These are phyloP conservation scores for Groenewaldozyma tartarivorans DNA, from an alignment of 805 yeast species.

Conservation along the genomic window DNA sequence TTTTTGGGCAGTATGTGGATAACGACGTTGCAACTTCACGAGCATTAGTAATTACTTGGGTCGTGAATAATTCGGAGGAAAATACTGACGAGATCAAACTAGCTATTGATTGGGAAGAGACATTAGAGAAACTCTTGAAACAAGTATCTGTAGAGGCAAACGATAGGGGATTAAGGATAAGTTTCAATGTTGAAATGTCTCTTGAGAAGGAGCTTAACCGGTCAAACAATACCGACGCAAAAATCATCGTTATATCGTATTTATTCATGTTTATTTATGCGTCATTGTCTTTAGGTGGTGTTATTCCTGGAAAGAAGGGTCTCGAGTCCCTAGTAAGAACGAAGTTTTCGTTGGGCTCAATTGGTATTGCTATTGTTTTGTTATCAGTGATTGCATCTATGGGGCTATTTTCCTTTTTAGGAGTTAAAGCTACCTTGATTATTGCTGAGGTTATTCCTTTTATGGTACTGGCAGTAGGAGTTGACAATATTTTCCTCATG, in stretches of 20 bases:
- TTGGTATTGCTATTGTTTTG: conserved; percentile 77
- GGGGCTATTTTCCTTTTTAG: conserved; percentile 68
- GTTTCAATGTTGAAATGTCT: conserved; percentile 77
- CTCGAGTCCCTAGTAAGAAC: conserved; percentile 34
- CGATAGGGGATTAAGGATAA: conserved; percentile 45
- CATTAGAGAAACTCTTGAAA: conserved; percentile 47
- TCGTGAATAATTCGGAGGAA: conserved; percentile 43
- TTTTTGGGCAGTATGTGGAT: conserved; percentile 50
- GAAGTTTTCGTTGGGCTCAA: conserved; percentile 65
- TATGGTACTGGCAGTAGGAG: conserved; percentile 87
- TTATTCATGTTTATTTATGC: conserved; percentile 83
- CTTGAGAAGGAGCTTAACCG: conserved; percentile 75
- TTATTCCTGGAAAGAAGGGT: conserved; percentile 32
- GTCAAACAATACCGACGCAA: conserved; percentile 69
- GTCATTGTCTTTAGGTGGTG: conserved; percentile 65
- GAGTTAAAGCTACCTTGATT: conserved; percentile 77
- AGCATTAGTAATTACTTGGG: conserved; percentile 70
- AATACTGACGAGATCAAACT: conserved; percentile 31
- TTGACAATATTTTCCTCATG: conserved; percentile 82
- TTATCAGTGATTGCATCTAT: conserved; percentile 75
- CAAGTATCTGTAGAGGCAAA: conserved; percentile 39
- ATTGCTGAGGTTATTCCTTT: conserved; percentile 97
- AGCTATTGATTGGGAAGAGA: conserved; percentile 60
- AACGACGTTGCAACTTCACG: conserved; percentile 44
- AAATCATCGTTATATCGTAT: conserved; percentile 65